A percentile compares a stretch with the other conserved stretches of the same genome.
Evolutionary conservation across 2,329 filamentous ascomycete species (phyloP).

Genomic region (Seiridium cupressi): DNA sequence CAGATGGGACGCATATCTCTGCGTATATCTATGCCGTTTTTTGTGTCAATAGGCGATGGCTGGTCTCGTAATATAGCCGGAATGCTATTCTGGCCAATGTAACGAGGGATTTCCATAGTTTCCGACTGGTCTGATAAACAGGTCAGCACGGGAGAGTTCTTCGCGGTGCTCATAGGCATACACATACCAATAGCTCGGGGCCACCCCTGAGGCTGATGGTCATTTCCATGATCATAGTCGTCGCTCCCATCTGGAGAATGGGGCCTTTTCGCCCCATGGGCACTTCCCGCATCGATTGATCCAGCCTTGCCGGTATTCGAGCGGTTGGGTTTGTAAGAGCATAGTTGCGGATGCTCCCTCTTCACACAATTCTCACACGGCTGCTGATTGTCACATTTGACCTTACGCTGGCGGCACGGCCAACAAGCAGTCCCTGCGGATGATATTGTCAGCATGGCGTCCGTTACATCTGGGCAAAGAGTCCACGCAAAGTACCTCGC

Average conservation of each 20-base stretch:
- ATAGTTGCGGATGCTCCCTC: slow-evolving; percentile 62
- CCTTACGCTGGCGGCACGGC: slow-evolving; percentile 67
- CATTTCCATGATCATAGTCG: slow-evolving; percentile 33
- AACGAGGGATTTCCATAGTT: slow-evolving; percentile 52
- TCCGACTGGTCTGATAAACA: slow-evolving; percentile 47
- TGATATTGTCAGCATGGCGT: not conserved
- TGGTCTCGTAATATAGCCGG: slow-evolving; percentile 64
- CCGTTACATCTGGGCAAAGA: not conserved
- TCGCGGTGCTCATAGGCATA: not conserved
- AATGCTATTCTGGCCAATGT: slow-evolving; percentile 67
- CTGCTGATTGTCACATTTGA: slow-evolving; percentile 68
- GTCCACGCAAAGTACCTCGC: not conserved
- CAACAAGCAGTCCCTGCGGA: slow-evolving; percentile 59
- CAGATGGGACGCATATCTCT: slow-evolving; percentile 66
- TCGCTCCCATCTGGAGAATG: slow-evolving; percentile 40
- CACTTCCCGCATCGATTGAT: slow-evolving; percentile 23
- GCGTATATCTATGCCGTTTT: slow-evolving; percentile 55
- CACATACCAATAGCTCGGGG: slow-evolving; percentile 27
- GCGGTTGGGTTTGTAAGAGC: slow-evolving; percentile 65
- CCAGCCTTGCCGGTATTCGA: slow-evolving; percentile 34
- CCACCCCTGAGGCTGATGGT: slow-evolving; percentile 31
- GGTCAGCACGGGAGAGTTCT: not conserved
- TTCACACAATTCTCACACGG: slow-evolving; percentile 69
- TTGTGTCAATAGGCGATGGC: slow-evolving; percentile 49
- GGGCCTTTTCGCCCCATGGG: slow-evolving; percentile 37